These are phyloP conservation scores for Chaetothyriales sp. DNA, from an alignment of 2,329 filamentous ascomycete genomes.

Conservation along the genomic window DNA sequence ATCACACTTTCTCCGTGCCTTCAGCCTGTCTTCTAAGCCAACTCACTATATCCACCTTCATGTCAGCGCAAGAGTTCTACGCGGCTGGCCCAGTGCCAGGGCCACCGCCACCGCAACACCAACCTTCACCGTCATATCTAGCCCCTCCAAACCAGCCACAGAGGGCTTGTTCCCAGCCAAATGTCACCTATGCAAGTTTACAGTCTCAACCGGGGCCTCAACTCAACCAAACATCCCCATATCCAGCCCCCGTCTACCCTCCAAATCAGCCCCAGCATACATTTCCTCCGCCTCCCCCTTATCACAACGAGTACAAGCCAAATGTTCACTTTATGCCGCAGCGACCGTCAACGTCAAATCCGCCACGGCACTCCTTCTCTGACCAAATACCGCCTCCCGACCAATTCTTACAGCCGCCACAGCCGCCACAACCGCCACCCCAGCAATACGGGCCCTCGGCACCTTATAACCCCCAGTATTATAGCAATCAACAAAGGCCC, in stretches of 20 bases:
- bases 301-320: conserved; percentile 12
- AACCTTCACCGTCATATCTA: conserved; percentile 2
- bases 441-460: conserved; percentile 6
- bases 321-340: conserved; percentile 13
- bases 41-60: conserved; percentile 1
- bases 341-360: conserved; percentile 1
- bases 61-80: conserved; percentile 18
- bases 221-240: conserved; percentile 3
- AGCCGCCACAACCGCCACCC: conserved; percentile 5
- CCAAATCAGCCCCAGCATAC: conserved; percentile 6
- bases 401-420: conserved; percentile 6
- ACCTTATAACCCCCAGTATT: conserved; percentile 7
- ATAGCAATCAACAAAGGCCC: background rate
- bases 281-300: conserved; percentile 13
- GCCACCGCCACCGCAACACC: conserved; percentile 6
- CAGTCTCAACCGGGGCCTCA: background rate
- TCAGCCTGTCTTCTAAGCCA: background rate
- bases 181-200: background rate
- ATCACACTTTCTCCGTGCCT: background rate
- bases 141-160: conserved; percentile 5
- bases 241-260: background rate
- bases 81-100: conserved; percentile 7
- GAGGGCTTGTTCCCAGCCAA: conserved; percentile 7
- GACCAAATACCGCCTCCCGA: conserved; percentile 5
- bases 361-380: conserved; percentile 8